Evolutionary conservation across 345 rosid species (phyloP).

Genomic region (Cochlearia excelsa): DNA sequence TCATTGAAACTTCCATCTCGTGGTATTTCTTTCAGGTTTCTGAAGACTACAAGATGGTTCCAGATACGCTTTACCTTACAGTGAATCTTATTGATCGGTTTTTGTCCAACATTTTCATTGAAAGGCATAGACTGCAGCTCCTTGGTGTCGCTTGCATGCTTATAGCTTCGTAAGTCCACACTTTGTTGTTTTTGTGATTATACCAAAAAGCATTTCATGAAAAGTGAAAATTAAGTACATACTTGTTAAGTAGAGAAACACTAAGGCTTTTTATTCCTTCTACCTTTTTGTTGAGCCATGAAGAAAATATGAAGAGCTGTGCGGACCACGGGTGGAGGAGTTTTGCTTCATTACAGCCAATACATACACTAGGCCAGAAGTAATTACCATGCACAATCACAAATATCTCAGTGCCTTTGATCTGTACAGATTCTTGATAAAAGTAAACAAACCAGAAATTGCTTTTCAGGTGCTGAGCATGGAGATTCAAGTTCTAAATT

Average conservation of each 20-base stretch:
- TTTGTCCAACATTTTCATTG: slow-evolving; percentile 62
- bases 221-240: not conserved
- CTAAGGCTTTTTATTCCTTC: slow-evolving; percentile 25
- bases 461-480: slow-evolving; percentile 75
- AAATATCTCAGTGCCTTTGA: slow-evolving; percentile 4
- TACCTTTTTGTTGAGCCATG: slow-evolving; percentile 33
- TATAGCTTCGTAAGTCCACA: slow-evolving; percentile 83
- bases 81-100: slow-evolving; percentile 87
- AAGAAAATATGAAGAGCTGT: slow-evolving; percentile 90
- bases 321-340: slow-evolving; percentile 85
- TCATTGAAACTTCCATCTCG: not conserved
- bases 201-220: slow-evolving; percentile 13
- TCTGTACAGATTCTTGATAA: slow-evolving; percentile 27
- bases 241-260: slow-evolving; percentile 22
- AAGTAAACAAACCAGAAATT: slow-evolving; percentile 24
- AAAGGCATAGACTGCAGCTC: slow-evolving; percentile 86
- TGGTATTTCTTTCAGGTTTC: slow-evolving; percentile 60
- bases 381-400: slow-evolving; percentile 24
- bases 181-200: not conserved
- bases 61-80: slow-evolving; percentile 90
- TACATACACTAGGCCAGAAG: slow-evolving; percentile 80
- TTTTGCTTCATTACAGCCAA: slow-evolving; percentile 92
- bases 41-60: slow-evolving; percentile 82
- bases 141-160: slow-evolving; percentile 96
- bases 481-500: slow-evolving; percentile 72